A percentile compares a stretch with the other conserved stretches of the same genome.
phyloP scores from a whole-genome alignment of 176 grass and related monocot species.

The Paspalum notatum region DNA sequence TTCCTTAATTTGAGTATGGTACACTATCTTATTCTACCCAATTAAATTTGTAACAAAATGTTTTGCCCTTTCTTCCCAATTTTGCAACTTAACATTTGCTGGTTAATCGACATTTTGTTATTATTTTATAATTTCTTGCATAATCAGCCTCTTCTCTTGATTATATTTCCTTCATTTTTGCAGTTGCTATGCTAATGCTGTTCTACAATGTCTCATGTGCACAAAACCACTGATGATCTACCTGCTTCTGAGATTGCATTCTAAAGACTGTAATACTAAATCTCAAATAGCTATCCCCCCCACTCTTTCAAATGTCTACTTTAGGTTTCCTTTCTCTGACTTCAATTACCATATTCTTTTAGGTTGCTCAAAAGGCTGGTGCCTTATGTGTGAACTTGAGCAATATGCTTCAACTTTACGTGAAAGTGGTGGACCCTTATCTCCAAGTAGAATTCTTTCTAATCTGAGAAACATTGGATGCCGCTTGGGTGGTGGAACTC shows the following conservation, averaged over 20 bases:
- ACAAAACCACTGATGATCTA: constrained; percentile 99
- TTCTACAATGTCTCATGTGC: constrained; percentile 94
- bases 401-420: constrained; percentile 89
- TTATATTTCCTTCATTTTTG: constrained; percentile 38
- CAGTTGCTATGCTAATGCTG: constrained; percentile 99
- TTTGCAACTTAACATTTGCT: constrained; percentile 11
- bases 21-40: constrained; percentile 14
- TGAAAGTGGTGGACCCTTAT: constrained; percentile 76
- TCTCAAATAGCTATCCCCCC: neutral
- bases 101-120: constrained; percentile 9
- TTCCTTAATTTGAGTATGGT: neutral
- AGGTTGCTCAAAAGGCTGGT: constrained; percentile 94
- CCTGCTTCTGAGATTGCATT: constrained; percentile 91
- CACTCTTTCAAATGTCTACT: neutral
- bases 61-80: constrained; percentile 10
- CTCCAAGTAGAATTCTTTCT: constrained; percentile 88
- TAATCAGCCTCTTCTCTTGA: constrained; percentile 28
- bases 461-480: constrained; percentile 95
- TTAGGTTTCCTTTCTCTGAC: constrained; percentile 29
- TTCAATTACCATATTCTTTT: constrained; percentile 44
- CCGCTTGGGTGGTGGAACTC: constrained; percentile 90
- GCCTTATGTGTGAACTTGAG: constrained; percentile 98
- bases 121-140: constrained; percentile 22
- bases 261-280: constrained; percentile 90
- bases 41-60: neutral